Conservation (phyloP, 2,329 filamentous ascomycete species). For the Cercospora canescens region DNA sequence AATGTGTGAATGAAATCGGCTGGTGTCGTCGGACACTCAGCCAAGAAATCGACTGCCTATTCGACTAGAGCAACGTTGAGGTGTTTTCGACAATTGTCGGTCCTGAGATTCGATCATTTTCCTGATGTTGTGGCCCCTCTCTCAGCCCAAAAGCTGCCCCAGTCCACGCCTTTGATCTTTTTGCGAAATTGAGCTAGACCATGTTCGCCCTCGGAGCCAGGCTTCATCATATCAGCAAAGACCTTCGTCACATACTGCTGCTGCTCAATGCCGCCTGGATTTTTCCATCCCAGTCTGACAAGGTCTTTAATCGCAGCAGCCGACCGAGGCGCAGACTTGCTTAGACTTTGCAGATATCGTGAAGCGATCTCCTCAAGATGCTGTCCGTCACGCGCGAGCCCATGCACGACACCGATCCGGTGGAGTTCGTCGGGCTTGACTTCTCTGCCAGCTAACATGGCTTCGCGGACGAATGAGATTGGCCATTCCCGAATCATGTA, state of each 20-base stretch:
- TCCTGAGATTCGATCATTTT: not conserved
- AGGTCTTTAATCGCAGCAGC: slow-evolving; percentile 21
- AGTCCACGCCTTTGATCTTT: slow-evolving; percentile 19
- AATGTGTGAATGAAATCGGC: not conserved
- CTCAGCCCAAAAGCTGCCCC: slow-evolving; percentile 8
- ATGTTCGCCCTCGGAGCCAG: slow-evolving; percentile 20
- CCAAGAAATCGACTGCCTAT: not conserved
- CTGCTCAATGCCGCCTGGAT: slow-evolving; percentile 18
- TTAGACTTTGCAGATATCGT: slow-evolving; percentile 16
- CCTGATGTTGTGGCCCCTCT: not conserved
- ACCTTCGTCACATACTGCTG: slow-evolving; percentile 14
- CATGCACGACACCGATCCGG: slow-evolving; percentile 18
- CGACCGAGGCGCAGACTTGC: slow-evolving; percentile 19
- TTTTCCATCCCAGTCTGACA: slow-evolving; percentile 17
- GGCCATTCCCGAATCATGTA: slow-evolving; percentile 26
- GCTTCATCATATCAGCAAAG: slow-evolving; percentile 25
- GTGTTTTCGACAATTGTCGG: not conserved
- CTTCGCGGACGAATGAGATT: slow-evolving; percentile 20
- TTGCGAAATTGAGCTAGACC: slow-evolving; percentile 22
- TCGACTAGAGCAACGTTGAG: not conserved
- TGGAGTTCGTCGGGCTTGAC: slow-evolving; percentile 19
- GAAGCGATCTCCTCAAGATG: slow-evolving; percentile 1
- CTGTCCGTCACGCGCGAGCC: slow-evolving; percentile 6
- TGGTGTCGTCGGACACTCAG: not conserved
- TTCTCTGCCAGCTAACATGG: slow-evolving; percentile 20